Evolutionary conservation across 2,329 filamentous ascomycete genomes (phyloP), one percentile per base, ranked within the genome.

Genomic region (Xylariaceae sp.): DNA sequence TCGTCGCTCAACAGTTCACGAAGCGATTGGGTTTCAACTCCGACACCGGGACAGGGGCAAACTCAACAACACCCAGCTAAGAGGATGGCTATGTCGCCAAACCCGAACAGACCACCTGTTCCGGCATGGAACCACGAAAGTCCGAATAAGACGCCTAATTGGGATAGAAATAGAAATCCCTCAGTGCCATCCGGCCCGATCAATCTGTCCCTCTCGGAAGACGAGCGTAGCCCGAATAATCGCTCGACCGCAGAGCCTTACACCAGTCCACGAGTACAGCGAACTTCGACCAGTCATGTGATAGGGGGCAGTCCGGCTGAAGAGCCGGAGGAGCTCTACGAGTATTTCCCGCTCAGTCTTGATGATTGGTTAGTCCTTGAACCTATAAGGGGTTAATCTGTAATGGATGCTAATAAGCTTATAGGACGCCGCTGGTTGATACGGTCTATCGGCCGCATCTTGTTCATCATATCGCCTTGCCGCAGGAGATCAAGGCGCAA

Each of bases 291-390:
- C 1, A 74, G 70, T 3, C 73, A 75, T 18, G 73, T 74, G 55
- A 66, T 69, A 51, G 80, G 79, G 65, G 81, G 83, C 71, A 87
- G 88, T 70, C 81, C 89, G 39, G 76, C 86, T 64, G 91, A 96
- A 67, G 88, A 88, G 66, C 87, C 87, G 0, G 92, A 97, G 73
- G 78, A 92, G 65, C 77, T 97, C 15, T 97, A 97, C 71, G 92
- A 97, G 75, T 97, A 97, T 71, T 97, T 97, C 65, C 92, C 92
- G 0, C 79, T 97, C 13, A 92, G 88, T 53, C 77, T 96, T 60
- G 92, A 97, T 72, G 92, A 97, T 70, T 97, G 89, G 89, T 83
- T 72, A 68, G 75, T 71, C 5, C 39, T 37, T 3, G 11, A 45
- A 6, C 1, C 10, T 4, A 17, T 2, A 23, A 42, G 52, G n/a